Evolutionary conservation across 169 alveolate genomes (phyloP).

Genomic region (Plasmodium inui): DNA sequence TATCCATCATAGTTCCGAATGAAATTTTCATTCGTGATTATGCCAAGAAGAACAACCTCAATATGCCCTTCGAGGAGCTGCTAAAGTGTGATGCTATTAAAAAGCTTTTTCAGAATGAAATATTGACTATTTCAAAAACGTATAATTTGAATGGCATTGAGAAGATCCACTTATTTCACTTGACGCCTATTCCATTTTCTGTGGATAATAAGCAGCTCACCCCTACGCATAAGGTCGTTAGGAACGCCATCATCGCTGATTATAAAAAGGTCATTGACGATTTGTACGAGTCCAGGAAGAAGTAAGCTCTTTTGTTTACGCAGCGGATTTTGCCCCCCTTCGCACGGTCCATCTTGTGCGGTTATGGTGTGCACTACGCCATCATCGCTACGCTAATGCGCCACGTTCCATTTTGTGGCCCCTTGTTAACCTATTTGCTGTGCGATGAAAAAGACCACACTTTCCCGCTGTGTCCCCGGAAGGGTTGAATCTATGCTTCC

Average conservation of each 20-base stretch:
- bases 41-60: constrained; percentile 75
- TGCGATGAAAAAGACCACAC: neutral
- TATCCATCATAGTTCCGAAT: constrained; percentile 76
- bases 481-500: neutral
- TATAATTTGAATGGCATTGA: constrained; percentile 83
- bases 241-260: constrained; percentile 81
- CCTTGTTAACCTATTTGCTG: neutral
- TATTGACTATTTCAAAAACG: constrained; percentile 75
- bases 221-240: constrained; percentile 94
- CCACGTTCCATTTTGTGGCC: neutral
- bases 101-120: constrained; percentile 59
- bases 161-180: constrained; percentile 85
- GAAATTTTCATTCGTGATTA: constrained; percentile 14
- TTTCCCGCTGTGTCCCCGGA: neutral
- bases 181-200: constrained; percentile 89
- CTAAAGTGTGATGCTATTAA: constrained; percentile 74
- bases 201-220: constrained; percentile 91
- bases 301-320: neutral
- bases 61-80: constrained; percentile 74
- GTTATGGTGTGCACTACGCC: neutral
- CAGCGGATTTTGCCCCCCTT: neutral
- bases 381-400: neutral
- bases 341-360: neutral
- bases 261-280: constrained; percentile 79
- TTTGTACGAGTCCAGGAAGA: constrained; percentile 74